phyloP scores from a whole-genome alignment of 2,329 filamentous ascomycete species.

The Rutstroemia sp. region DNA sequence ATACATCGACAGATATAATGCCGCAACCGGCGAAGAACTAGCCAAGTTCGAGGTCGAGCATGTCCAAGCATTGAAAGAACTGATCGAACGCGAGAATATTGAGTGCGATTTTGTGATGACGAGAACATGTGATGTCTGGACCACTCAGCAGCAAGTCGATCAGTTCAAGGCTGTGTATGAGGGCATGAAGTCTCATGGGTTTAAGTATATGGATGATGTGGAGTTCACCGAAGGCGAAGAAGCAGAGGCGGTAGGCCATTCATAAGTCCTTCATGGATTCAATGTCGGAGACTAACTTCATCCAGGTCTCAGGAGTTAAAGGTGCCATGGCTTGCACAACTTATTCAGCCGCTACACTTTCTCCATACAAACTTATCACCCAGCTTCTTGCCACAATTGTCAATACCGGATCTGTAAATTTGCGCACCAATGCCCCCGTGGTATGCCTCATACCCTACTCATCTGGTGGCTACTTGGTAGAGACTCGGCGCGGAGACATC shows the following conservation, averaged over 20 bases:
- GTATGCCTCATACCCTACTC: slow-evolving; percentile 12
- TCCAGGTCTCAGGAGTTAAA: slow-evolving; percentile 20
- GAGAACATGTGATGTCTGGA: slow-evolving; percentile 13
- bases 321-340: slow-evolving; percentile 16
- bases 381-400: slow-evolving; percentile 43
- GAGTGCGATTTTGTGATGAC: slow-evolving; percentile 36
- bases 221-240: background rate
- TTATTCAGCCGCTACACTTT: slow-evolving; percentile 30
- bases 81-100: slow-evolving; percentile 33
- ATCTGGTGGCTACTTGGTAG: slow-evolving; percentile 36
- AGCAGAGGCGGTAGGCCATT: slow-evolving; percentile 1
- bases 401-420: slow-evolving; percentile 36
- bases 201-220: slow-evolving; percentile 9
- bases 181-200: background rate
- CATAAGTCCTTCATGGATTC: background rate
- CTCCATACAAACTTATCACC: slow-evolving; percentile 54
- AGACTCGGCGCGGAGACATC: slow-evolving; percentile 48
- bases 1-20: slow-evolving; percentile 1
- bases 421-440: slow-evolving; percentile 46
- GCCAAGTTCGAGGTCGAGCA: slow-evolving; percentile 34
- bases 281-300: background rate
- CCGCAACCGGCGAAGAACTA: background rate
- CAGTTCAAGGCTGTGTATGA: slow-evolving; percentile 3
- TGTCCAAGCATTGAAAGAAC: slow-evolving; percentile 30
- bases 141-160: background rate